Evolutionary conservation across 228 moss, liverwort and hornwort species (phyloP), one percentile per base, ranked within the genome.

Genomic region (Sphagnum magellanicum): DNA sequence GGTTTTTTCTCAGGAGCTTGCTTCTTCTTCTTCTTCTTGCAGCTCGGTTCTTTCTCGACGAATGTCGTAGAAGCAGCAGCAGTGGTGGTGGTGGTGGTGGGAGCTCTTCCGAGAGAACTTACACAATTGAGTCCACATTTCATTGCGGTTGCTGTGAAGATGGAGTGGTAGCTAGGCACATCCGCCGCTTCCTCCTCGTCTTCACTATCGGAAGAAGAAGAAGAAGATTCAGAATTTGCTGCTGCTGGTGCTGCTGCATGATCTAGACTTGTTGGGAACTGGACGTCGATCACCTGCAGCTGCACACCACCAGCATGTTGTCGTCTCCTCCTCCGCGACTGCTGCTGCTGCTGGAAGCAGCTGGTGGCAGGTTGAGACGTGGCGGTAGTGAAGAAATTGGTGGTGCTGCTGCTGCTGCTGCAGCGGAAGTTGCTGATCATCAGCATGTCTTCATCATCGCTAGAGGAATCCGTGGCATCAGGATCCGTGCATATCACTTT

Each of bases 401-500:
- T 2, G 32, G 32, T 32, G 32, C 32, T 32, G 32, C 3, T 32
- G 32, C 3, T 32, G 32, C 3, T 32, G 32, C 32, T 32, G 32
- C 32, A 32, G 32, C 32, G 32, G 32, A 32, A 32, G 3, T 32
- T 32, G 32, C 32, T 32, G 32, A 3, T 32, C 32, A 32, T 32
- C 32, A 32, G 32, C 32, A 32, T 88, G 4, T 75, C 83, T 50
- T 97, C 96, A 53, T 96, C 96, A 5, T 92, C 92, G 16, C 89
- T 89, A 7, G 95, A 95, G 0, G 86, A 92, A 68, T 96, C 96
- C 0, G 96, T 92, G 11, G 96, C 96, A 63, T 96, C 96, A 0
- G 96, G 96, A 74, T 96, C 96, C 0, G 96, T 96, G 58, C 96
- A 96, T 10, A 96, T 96, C 57, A 96, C 92, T 5, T 89, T 63